These are phyloP conservation scores for Euphorbia tirucalli DNA, from an alignment of 345 rosid genomes.

Conservation along the genomic window DNA sequence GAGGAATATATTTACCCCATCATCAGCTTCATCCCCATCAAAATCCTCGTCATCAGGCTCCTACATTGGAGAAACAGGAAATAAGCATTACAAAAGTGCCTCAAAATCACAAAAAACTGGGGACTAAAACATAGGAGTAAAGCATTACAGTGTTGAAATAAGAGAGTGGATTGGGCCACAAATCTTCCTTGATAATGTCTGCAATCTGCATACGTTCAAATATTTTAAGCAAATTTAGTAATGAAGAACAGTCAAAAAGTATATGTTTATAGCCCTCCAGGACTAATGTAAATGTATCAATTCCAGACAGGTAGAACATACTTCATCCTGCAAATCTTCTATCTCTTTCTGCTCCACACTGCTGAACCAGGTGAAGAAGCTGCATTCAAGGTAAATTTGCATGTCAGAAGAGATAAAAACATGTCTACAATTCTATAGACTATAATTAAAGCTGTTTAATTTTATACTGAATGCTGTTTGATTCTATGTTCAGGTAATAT, in stretches of 20 bases:
- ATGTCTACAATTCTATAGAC: background rate
- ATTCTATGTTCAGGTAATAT: background rate
- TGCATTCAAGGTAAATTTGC: constrained; percentile 28
- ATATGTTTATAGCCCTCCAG: background rate
- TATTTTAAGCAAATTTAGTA: constrained; percentile 8
- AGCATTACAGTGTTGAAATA: constrained; percentile 72
- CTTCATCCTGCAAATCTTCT: constrained; percentile 81
- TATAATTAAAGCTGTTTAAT: background rate
- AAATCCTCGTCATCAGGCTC: constrained; percentile 25
- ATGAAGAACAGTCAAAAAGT: background rate
- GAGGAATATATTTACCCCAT: constrained; percentile 18
- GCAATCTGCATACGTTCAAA: constrained; percentile 57
- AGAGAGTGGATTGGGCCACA: constrained; percentile 91
- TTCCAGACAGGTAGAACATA: constrained; percentile 21
- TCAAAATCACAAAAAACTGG: background rate
- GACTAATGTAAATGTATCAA: background rate
- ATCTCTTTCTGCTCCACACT: constrained; percentile 56
- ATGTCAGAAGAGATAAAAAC: background rate
- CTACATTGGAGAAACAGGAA: constrained; percentile 9
- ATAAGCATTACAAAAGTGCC: background rate
- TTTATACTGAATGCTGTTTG: no score
- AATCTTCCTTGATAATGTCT: constrained; percentile 86
- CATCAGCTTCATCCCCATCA: constrained; percentile 23
- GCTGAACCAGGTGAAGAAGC: constrained; percentile 88
- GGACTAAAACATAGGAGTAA: constrained; percentile 1